Evolutionary conservation across 768 basidiomycete species (phyloP).

Genomic region (Boletellus sp.): DNA sequence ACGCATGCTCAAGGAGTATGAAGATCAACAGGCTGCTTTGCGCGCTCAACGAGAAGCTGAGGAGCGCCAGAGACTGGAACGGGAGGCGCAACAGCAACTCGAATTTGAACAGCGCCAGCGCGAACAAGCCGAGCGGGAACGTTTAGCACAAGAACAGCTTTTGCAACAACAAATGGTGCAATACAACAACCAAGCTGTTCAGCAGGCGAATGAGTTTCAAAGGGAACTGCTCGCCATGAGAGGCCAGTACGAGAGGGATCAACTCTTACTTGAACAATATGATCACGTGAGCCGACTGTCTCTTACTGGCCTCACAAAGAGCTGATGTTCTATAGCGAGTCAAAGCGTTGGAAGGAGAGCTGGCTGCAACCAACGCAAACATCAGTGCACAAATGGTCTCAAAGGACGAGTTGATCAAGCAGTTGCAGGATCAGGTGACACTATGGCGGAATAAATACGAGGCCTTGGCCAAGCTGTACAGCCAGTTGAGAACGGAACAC

Average conservation of each 20-base stretch:
- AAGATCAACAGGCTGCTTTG: conserved; percentile 91
- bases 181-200: conserved; percentile 71
- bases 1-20: conserved; percentile 92
- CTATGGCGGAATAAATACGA: conserved; percentile 99
- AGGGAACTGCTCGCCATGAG: conserved; percentile 88
- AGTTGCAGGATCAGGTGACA: conserved; percentile 93
- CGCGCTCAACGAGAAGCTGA: conserved; percentile 77
- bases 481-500: conserved; percentile 95
- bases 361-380: conserved; percentile 68
- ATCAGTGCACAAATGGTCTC: conserved; percentile 81
- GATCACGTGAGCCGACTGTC: conserved; percentile 60
- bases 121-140: conserved; percentile 84
- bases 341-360: conserved; percentile 90
- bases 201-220: conserved; percentile 80
- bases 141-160: conserved; percentile 85
- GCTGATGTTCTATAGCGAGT: conserved; percentile 60
- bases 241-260: conserved; percentile 97
- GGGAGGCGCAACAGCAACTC: conserved; percentile 71
- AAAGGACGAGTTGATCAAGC: conserved; percentile 94
- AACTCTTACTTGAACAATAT: conserved; percentile 96
- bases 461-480: conserved; percentile 96
- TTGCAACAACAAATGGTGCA: conserved; percentile 80
- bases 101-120: conserved; percentile 90
- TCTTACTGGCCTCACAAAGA: not conserved
- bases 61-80: conserved; percentile 73